Evolutionary conservation across 805 yeast species (phyloP).

Genomic region (Lachancea waltii): DNA sequence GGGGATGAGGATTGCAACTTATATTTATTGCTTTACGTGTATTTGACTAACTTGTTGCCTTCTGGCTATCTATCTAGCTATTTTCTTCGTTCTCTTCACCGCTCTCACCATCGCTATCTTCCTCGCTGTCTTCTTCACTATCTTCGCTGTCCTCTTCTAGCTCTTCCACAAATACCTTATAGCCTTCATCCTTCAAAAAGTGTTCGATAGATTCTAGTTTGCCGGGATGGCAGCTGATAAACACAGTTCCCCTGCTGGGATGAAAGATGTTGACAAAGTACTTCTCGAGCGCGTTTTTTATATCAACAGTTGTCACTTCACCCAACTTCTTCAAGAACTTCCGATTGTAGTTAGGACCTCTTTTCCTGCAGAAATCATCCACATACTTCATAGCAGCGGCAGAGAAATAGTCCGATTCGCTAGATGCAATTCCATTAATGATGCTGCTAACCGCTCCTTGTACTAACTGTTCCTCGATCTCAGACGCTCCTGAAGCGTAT

Average conservation of each 20-base stretch:
- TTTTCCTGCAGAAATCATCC: conserved; percentile 57
- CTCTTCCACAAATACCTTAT: conserved; percentile 52
- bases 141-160: conserved; percentile 35
- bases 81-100: neutral
- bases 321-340: conserved; percentile 48
- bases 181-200: conserved; percentile 51
- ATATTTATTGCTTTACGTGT: too few relatives aligned
- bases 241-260: conserved; percentile 48
- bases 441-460: conserved; percentile 72
- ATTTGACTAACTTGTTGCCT: too few relatives aligned
- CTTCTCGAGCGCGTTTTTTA: conserved; percentile 38
- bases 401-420: conserved; percentile 55
- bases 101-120: neutral
- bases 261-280: conserved; percentile 66
- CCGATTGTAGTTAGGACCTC: conserved; percentile 62
- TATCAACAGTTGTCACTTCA: conserved; percentile 41
- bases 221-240: conserved; percentile 68
- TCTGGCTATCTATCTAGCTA: too few relatives aligned
- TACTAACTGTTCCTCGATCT: conserved; percentile 53
- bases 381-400: conserved; percentile 63
- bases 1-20: too few relatives aligned
- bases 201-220: conserved; percentile 42
- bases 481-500: conserved; percentile 45
- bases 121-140: conserved; percentile 3
- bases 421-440: conserved; percentile 63